phyloP scores from a whole-genome alignment of 305 asterid genomes.

The Fraxinus nigra region DNA sequence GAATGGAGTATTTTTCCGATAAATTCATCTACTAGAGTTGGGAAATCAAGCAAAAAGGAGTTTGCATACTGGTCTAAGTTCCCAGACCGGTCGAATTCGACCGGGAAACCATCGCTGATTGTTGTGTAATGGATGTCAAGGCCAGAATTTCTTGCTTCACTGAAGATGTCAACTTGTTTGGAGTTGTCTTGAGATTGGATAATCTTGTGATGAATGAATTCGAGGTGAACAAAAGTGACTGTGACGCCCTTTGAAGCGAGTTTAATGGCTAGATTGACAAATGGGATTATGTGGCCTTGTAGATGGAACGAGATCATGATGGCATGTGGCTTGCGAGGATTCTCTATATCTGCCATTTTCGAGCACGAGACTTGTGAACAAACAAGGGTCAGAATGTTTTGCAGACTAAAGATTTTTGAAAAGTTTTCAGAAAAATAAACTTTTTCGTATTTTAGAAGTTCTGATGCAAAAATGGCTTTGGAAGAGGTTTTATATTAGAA shows the following conservation, averaged over 20 bases:
- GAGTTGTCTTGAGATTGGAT: not conserved
- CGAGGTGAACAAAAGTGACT: constrained; percentile 36
- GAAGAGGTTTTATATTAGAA: too few species aligned
- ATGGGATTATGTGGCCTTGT: constrained; percentile 67
- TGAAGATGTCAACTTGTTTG: constrained; percentile 14
- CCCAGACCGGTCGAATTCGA: constrained; percentile 34
- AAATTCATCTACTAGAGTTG: constrained; percentile 48
- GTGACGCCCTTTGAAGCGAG: constrained; percentile 49
- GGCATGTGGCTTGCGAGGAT: constrained; percentile 42
- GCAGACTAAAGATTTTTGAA: not conserved
- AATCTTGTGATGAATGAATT: constrained; percentile 20
- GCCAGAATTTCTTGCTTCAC: constrained; percentile 26
- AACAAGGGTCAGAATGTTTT: not conserved
- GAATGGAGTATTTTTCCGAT: constrained; percentile 29
- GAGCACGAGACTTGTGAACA: not conserved
- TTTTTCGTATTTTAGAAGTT: not conserved
- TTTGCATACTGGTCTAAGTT: constrained; percentile 26
- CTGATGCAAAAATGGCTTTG: not conserved
- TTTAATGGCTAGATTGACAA: constrained; percentile 47
- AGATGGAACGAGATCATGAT: constrained; percentile 49
- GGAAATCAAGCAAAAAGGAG: constrained; percentile 21
- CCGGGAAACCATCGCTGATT: constrained; percentile 29
- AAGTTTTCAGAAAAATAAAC: too few species aligned
- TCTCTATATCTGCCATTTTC: constrained; percentile 28
- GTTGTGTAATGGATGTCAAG: constrained; percentile 38